Evolutionary conservation across 179 eudicot genomes (phyloP).

Genomic region (Actinidia arguta): DNA sequence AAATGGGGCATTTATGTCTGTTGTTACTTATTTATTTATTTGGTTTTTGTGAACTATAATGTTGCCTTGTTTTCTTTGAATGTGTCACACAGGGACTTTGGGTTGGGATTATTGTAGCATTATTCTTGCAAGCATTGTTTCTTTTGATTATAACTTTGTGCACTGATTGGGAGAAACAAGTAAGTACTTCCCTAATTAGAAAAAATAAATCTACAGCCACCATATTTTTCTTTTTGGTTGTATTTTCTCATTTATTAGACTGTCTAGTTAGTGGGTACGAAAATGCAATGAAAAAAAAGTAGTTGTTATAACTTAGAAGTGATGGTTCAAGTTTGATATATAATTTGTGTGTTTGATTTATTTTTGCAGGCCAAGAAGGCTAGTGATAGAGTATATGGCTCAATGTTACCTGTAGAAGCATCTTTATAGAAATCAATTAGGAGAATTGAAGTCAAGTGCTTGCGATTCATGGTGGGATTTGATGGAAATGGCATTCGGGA

Average conservation of each 20-base stretch:
- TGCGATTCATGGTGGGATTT: too few species aligned
- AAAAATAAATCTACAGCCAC: too few species aligned
- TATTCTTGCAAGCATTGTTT: constrained; percentile 52
- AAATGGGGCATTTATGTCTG: too few species aligned
- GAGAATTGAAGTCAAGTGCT: too few species aligned
- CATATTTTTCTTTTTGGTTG: neutral
- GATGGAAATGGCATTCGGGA: too few species aligned
- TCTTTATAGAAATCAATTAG: neutral
- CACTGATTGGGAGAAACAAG: constrained; percentile 69
- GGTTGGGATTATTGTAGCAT: constrained; percentile 62
- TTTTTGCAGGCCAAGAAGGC: constrained; percentile 60
- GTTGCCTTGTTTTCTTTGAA: neutral
- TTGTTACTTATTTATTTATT: neutral
- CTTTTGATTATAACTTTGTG: constrained; percentile 51
- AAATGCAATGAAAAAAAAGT: too few species aligned
- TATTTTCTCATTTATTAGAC: neutral
- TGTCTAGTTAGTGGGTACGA: too few species aligned
- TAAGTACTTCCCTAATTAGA: constrained; percentile 20
- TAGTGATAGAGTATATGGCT: constrained; percentile 39
- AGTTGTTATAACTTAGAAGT: neutral
- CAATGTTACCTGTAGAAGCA: constrained; percentile 22
- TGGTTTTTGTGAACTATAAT: neutral
- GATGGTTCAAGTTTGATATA: too few species aligned
- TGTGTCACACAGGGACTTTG: constrained; percentile 57
- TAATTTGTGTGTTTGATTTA: neutral